A percentile compares a stretch with the other conserved stretches of the same genome.
Conservation (phyloP, 1,139 yeast species). For the Yamadazyma spencermartinsiae region DNA sequence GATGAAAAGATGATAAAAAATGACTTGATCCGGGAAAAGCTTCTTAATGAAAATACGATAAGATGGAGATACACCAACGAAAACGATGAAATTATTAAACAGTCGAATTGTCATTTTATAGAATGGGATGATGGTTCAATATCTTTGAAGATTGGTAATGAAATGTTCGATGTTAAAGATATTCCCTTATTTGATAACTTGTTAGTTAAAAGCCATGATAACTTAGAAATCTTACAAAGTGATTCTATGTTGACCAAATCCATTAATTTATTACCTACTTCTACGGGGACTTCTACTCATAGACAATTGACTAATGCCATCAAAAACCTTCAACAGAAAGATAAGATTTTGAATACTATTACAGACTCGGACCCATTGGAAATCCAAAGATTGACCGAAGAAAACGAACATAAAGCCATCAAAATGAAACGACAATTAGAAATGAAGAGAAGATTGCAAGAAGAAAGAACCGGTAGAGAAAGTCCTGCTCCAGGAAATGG, state of each 20-base stretch:
- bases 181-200: slow-evolving; percentile 72
- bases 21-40: slow-evolving; percentile 49
- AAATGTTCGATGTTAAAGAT: slow-evolving; percentile 75
- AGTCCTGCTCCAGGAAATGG: slow-evolving; percentile 23
- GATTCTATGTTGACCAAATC: slow-evolving; percentile 50
- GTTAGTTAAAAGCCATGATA: slow-evolving; percentile 70
- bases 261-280: slow-evolving; percentile 82
- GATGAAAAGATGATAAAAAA: slow-evolving; percentile 40
- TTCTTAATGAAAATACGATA: slow-evolving; percentile 76
- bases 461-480: slow-evolving; percentile 34
- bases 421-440: slow-evolving; percentile 70
- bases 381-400: slow-evolving; percentile 79
- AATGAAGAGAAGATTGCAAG: slow-evolving; percentile 51
- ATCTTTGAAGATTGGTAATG: slow-evolving; percentile 84
- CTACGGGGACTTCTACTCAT: slow-evolving; percentile 81
- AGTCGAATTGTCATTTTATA: slow-evolving; percentile 85
- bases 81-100: slow-evolving; percentile 66
- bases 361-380: slow-evolving; percentile 87
- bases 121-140: slow-evolving; percentile 94
- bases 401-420: slow-evolving; percentile 68
- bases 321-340: slow-evolving; percentile 61
- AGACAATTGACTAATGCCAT: slow-evolving; percentile 77
- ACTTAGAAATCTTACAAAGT: slow-evolving; percentile 68
- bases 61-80: slow-evolving; percentile 90
- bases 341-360: slow-evolving; percentile 60